phyloP scores from a whole-genome alignment of 257 asterid species.

The Vinca minor region DNA sequence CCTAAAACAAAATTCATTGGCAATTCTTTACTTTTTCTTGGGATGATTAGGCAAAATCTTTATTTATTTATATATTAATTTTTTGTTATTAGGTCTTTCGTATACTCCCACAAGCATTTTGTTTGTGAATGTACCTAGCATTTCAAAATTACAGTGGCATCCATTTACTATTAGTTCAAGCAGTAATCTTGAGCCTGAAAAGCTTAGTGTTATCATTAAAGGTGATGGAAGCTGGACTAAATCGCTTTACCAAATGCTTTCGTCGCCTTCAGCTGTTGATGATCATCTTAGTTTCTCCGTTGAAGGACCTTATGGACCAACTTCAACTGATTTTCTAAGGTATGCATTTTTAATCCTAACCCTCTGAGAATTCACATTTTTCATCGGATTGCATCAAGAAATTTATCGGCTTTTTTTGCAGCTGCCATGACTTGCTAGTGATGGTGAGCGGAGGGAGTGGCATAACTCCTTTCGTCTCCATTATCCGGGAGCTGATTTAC shows the following conservation, averaged over 20 bases:
- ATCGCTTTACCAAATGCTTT: slow-evolving; percentile 29
- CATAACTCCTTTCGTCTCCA: slow-evolving; percentile 73
- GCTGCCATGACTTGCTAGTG: slow-evolving; percentile 57
- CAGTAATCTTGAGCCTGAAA: slow-evolving; percentile 59
- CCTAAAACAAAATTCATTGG: not conserved
- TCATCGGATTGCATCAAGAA: not conserved
- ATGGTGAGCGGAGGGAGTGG: slow-evolving; percentile 96
- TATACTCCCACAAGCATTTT: slow-evolving; percentile 67
- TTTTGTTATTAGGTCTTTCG: slow-evolving; percentile 29
- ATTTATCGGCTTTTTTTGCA: not conserved
- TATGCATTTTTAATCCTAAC: not conserved
- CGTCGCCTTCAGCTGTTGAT: not conserved
- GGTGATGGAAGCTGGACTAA: slow-evolving; percentile 71
- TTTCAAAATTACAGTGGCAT: slow-evolving; percentile 86
- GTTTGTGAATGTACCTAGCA: slow-evolving; percentile 63
- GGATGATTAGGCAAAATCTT: not conserved
- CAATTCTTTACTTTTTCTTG: not conserved
- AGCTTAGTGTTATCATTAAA: slow-evolving; percentile 43
- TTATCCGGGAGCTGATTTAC: slow-evolving; percentile 56
- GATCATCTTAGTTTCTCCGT: slow-evolving; percentile 40
- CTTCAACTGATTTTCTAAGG: slow-evolving; percentile 39
- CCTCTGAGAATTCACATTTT: too few relatives aligned
- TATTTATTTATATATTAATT: not conserved
- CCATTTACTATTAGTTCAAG: slow-evolving; percentile 70
- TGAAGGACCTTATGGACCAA: slow-evolving; percentile 59